Evolutionary conservation across 805 yeast genomes (phyloP).

Genomic region (Hanseniaspora clermontiae): DNA sequence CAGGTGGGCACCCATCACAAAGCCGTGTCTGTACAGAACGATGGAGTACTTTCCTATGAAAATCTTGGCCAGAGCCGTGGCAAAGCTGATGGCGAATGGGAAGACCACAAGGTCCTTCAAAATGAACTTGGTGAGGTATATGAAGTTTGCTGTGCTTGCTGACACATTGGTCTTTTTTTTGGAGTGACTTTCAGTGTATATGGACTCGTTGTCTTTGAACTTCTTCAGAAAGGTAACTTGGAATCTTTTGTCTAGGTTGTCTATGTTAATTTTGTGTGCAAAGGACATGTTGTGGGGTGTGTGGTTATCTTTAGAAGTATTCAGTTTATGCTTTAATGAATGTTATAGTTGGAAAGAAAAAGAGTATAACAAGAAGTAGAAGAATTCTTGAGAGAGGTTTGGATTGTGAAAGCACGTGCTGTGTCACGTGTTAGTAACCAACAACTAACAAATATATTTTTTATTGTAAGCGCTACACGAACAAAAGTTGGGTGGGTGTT

Average conservation of each 20-base stretch:
- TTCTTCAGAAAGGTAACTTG: slow-evolving; percentile 7
- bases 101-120: not conserved
- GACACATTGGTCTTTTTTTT: not conserved
- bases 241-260: slow-evolving; percentile 8
- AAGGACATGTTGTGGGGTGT: not conserved
- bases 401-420: too few relatives aligned
- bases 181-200: not conserved
- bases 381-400: too few relatives aligned
- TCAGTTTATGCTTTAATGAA: too few relatives aligned
- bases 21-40: slow-evolving; percentile 10
- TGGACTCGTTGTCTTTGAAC: not conserved
- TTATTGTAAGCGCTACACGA: not conserved
- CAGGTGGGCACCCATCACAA: slow-evolving; percentile 10
- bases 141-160: not conserved
- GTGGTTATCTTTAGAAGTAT: not conserved
- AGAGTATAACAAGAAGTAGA: too few relatives aligned
- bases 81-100: slow-evolving; percentile 6
- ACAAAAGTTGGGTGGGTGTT: not conserved
- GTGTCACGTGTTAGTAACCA: too few relatives aligned
- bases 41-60: slow-evolving; percentile 4
- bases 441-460: too few relatives aligned
- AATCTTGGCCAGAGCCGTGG: slow-evolving; percentile 1
- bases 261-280: not conserved
- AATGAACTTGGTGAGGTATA: slow-evolving; percentile 1
- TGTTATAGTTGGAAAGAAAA: too few relatives aligned